Evolutionary conservation across 2,329 filamentous ascomycete species (phyloP).

Genomic region (Plectosphaerella sp.): DNA sequence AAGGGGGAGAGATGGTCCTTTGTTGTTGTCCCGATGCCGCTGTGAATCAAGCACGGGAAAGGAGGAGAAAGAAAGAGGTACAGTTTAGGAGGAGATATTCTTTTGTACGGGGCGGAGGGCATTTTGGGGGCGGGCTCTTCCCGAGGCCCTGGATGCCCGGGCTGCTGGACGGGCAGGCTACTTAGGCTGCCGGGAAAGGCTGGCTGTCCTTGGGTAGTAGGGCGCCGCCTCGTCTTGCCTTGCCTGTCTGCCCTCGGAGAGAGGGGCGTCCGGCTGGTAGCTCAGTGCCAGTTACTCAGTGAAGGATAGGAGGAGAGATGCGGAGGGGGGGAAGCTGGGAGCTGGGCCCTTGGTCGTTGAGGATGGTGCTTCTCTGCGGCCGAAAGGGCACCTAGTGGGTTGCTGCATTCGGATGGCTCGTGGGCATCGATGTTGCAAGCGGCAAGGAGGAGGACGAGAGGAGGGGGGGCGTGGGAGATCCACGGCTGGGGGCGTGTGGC

Average conservation of each 20-base stretch:
- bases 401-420: constrained; percentile 12
- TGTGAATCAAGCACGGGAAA: constrained; percentile 4
- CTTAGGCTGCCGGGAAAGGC: too few species aligned
- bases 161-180: too few species aligned
- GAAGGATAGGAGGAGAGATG: too few species aligned
- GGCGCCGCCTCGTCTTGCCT: background rate
- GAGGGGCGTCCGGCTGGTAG: too few species aligned
- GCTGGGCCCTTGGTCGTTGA: constrained; percentile 7
- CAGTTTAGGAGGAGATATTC: constrained; percentile 1
- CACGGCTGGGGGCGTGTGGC: background rate
- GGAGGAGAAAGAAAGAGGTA: background rate
- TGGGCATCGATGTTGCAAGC: constrained; percentile 8
- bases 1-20: background rate
- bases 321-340: background rate
- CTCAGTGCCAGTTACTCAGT: too few species aligned
- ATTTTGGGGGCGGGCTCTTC: background rate
- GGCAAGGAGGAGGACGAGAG: constrained; percentile 4
- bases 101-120: constrained; percentile 2
- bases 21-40: background rate
- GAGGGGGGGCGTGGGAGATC: background rate
- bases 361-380: constrained; percentile 12
- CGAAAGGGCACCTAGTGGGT: constrained; percentile 13
- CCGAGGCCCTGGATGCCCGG: too few species aligned
- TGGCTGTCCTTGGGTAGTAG: background rate
- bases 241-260: too few species aligned